These are phyloP conservation scores for Pichia sp. DNA, from an alignment of 1,139 yeast species.

Conservation along the genomic window DNA sequence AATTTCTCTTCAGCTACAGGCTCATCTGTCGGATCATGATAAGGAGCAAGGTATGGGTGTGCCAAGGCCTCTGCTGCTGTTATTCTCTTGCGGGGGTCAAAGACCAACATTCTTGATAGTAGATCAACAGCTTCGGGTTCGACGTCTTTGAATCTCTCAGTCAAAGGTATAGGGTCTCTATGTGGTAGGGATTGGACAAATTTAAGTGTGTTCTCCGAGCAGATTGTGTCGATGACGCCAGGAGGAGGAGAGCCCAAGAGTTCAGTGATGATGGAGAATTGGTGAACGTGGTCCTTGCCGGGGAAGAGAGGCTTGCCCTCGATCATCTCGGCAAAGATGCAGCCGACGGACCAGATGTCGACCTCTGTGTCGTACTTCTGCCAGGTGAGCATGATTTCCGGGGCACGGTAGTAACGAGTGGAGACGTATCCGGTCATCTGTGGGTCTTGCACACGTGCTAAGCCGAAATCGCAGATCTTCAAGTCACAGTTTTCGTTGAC, in stretches of 20 bases:
- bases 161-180: conserved; percentile 84
- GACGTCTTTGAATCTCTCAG: conserved; percentile 75
- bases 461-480: conserved; percentile 94
- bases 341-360: conserved; percentile 99
- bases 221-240: conserved; percentile 92
- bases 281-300: conserved; percentile 98
- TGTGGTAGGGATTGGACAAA: conserved; percentile 93
- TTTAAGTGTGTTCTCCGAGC: conserved; percentile 89
- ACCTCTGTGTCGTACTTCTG: conserved; percentile 98
- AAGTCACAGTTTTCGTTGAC: conserved; percentile 94
- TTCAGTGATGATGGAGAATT: conserved; percentile 93
- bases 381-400: conserved; percentile 99
- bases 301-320: conserved; percentile 99
- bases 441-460: conserved; percentile 95
- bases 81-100: conserved; percentile 90
- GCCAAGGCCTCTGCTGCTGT: conserved; percentile 86
- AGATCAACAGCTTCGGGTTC: conserved; percentile 92
- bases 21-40: conserved; percentile 97
- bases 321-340: conserved; percentile 97
- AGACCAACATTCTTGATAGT: conserved; percentile 83
- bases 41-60: conserved; percentile 94
- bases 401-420: conserved; percentile 95
- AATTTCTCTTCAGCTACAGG: conserved; percentile 90
- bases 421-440: conserved; percentile 99
- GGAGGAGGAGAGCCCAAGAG: conserved; percentile 93